A percentile compares a stretch with the other conserved stretches of the same genome.
These are phyloP conservation scores for Acanthamoeba lenticulata DNA, from an alignment of 208 protist species.

Conservation along the genomic window DNA sequence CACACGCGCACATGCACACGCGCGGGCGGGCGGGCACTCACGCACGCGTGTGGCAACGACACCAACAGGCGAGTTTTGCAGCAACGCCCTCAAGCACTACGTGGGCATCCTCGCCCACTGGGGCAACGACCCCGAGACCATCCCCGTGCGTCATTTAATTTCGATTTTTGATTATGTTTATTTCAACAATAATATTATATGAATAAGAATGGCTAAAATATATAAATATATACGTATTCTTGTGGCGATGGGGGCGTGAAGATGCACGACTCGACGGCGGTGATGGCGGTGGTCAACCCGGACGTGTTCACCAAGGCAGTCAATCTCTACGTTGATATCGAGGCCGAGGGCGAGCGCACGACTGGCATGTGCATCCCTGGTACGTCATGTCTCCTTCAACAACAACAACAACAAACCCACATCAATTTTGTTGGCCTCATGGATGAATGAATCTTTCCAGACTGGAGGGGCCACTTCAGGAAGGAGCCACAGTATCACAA, in stretches of 20 bases:
- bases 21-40: too few relatives aligned
- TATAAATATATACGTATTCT: too few relatives aligned
- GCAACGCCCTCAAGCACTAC: background rate
- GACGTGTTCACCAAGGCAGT: slow-evolving; percentile 3
- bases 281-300: slow-evolving; percentile 37
- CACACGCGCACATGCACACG: background rate
- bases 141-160: background rate
- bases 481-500: background rate
- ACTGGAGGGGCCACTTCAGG: slow-evolving; percentile 49
- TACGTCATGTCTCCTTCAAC: background rate
- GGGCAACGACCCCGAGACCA: slow-evolving; percentile 37
- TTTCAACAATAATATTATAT: too few relatives aligned
- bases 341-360: background rate
- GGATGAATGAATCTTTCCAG: background rate
- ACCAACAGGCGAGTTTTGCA: background rate
- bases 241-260: too few relatives aligned
- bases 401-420: background rate
- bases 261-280: slow-evolving; percentile 41
- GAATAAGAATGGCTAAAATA: background rate
- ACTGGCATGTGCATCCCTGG: slow-evolving; percentile 29
- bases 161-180: background rate
- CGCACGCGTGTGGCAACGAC: background rate
- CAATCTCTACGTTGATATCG: background rate
- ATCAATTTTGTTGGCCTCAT: background rate
- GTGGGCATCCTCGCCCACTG: background rate